These are phyloP conservation scores for Neonectria sp. DNA, from an alignment of 2,329 filamentous ascomycete genomes.

Conservation along the genomic window DNA sequence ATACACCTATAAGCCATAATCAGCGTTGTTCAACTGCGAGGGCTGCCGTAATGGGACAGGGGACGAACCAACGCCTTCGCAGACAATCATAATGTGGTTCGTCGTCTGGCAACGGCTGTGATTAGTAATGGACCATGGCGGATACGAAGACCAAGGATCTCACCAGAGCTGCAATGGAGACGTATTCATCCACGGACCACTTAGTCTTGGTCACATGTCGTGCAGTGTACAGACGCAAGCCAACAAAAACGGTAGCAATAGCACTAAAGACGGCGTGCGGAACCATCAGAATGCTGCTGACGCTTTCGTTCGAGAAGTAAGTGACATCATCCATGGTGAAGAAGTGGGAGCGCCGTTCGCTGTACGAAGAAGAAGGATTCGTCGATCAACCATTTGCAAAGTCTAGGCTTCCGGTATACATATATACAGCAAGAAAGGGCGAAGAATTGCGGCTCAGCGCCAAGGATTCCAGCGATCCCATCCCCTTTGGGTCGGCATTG, in stretches of 20 bases:
- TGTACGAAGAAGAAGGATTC: too few species aligned
- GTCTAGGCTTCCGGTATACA: too few species aligned
- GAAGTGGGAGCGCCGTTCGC: too few species aligned
- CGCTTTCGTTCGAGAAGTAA: constrained; percentile 10
- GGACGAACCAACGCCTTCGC: constrained; percentile 14
- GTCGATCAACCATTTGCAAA: too few species aligned
- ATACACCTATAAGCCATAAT: neutral
- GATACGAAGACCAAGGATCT: neutral
- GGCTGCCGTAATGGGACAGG: too few species aligned
- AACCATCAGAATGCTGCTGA: constrained; percentile 5
- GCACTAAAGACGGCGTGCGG: constrained; percentile 19
- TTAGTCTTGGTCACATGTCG: constrained; percentile 10
- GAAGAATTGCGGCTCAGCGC: too few species aligned
- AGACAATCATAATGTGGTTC: constrained; percentile 15
- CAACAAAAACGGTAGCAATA: constrained; percentile 21
- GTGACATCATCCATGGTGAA: constrained; percentile 14
- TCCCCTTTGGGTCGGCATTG: too few species aligned
- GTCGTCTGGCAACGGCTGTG: neutral
- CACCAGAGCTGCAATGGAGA: constrained; percentile 17
- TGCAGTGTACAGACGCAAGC: constrained; percentile 13
- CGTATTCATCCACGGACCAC: neutral
- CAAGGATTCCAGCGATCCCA: too few species aligned
- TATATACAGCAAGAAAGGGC: too few species aligned
- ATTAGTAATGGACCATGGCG: neutral
- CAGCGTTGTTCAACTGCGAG: neutral